Conservation (phyloP, 257 asterid species). For the Capsicum chinense region DNA sequence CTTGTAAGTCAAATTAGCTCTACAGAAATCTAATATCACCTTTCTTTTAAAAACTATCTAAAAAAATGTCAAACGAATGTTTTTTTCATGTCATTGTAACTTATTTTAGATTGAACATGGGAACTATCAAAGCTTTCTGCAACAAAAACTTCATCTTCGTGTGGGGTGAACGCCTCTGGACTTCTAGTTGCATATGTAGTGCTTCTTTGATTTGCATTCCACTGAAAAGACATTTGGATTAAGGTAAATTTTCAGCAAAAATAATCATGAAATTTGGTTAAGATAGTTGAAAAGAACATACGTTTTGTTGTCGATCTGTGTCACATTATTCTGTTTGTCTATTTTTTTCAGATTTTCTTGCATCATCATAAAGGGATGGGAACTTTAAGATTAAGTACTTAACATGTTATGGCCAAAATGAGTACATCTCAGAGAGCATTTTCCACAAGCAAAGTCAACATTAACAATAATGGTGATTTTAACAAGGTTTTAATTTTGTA, state of each 20-base stretch:
- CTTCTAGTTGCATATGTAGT: conserved; percentile 70
- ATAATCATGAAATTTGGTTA: background rate
- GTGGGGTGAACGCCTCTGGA: conserved; percentile 55
- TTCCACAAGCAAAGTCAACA: background rate
- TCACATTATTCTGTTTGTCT: conserved; percentile 32
- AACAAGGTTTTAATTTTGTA: background rate
- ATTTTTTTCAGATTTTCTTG: conserved; percentile 63
- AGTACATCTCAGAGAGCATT: background rate
- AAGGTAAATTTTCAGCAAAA: background rate
- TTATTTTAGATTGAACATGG: background rate
- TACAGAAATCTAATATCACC: background rate
- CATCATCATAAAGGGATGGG: background rate
- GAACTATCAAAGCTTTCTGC: conserved; percentile 12
- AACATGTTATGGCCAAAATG: background rate
- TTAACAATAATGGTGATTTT: background rate
- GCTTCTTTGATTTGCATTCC: conserved; percentile 80
- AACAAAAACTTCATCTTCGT: conserved; percentile 35
- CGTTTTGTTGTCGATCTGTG: conserved; percentile 58
- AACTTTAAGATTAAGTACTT: background rate
- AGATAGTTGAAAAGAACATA: conserved; percentile 28
- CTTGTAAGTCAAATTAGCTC: background rate
- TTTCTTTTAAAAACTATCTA: background rate
- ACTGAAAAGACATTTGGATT: conserved; percentile 39
- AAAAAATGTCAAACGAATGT: background rate
- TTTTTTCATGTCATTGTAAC: background rate